phyloP scores from a whole-genome alignment of 2,329 filamentous ascomycete genomes.

The Blastomyces percursus region DNA sequence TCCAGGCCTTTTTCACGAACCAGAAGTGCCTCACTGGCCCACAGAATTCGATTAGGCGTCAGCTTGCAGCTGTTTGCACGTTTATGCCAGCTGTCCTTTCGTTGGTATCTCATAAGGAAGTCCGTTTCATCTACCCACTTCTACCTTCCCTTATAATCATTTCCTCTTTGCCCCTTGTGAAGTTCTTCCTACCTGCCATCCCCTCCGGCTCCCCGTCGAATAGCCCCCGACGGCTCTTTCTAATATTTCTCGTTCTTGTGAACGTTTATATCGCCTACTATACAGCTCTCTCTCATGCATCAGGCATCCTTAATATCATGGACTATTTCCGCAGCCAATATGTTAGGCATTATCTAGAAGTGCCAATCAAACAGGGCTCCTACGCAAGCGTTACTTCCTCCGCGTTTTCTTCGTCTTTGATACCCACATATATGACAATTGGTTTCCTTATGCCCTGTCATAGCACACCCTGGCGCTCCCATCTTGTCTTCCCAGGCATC shows the following conservation, averaged over 20 bases:
- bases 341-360: slow-evolving; percentile 34
- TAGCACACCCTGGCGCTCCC: slow-evolving; percentile 86
- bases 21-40: slow-evolving; percentile 14
- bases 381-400: slow-evolving; percentile 3
- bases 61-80: slow-evolving; percentile 49
- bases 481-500: slow-evolving; percentile 64
- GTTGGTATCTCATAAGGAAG: slow-evolving; percentile 85
- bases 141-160: slow-evolving; percentile 77
- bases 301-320: slow-evolving; percentile 65
- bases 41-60: slow-evolving; percentile 35
- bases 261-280: slow-evolving; percentile 67
- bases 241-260: slow-evolving; percentile 48
- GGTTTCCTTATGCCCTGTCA: slow-evolving; percentile 94
- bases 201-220: slow-evolving; percentile 22
- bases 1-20: slow-evolving; percentile 32
- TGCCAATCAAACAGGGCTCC: slow-evolving; percentile 1
- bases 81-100: slow-evolving; percentile 56
- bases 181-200: slow-evolving; percentile 50
- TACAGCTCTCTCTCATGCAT: slow-evolving; percentile 65
- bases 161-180: slow-evolving; percentile 54
- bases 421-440: slow-evolving; percentile 38
- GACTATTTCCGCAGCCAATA: slow-evolving; percentile 65
- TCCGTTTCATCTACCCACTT: slow-evolving; percentile 90
- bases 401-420: slow-evolving; percentile 11
- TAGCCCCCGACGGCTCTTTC: slow-evolving; percentile 42